Evolutionary conservation across 768 basidiomycete species (phyloP), one percentile per base, ranked within the genome.

Genomic region (Suillus americanus): DNA sequence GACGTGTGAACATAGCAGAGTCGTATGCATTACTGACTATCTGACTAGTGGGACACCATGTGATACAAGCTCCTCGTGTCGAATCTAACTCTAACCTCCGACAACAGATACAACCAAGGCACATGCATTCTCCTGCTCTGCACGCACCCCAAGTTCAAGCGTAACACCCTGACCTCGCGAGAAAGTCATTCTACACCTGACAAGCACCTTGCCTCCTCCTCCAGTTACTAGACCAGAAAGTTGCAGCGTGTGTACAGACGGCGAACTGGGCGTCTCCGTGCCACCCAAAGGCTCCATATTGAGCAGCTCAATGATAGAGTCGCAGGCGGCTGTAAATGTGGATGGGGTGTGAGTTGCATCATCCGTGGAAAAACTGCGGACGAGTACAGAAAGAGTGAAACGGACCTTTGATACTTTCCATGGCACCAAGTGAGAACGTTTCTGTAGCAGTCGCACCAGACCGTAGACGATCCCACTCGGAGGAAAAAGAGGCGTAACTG

Each of bases 201-300:
- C 95, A 63, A 99, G 84, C 38, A 97, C 92, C 80, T 98, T 98
- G n/a, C 95, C 96, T 30, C 93, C 95, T 28, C 95, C 95, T 38
- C 97, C 96, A 30, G 85, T 83, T 20, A 97, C 91, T 67, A 99
- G 72, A 51, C 97, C 97, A 18, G 95, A 94, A 50, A 99, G 77
- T 72, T 97, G 96, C 62, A 99, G 84, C 35, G 96, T 97, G 78
- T 99, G 97, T 57, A 98, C 91, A 4, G 95, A 89, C 10, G 88
- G 82, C 33, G 92, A 92, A 23, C 87, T 80, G 0, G 97, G 94
- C 9, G 78, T 75, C 75, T 98, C 94, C 5, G 91, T 89, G 14
- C 97, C 97, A 67, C 97, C 97, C 20, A 99, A 81, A 7, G 97
- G 86, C 72, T 98, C 95, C 97, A 99, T 99, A 74, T 94, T 91